Evolutionary conservation across 2,329 filamentous ascomycete species (phyloP).

Genomic region (Hypoxylon sp.): DNA sequence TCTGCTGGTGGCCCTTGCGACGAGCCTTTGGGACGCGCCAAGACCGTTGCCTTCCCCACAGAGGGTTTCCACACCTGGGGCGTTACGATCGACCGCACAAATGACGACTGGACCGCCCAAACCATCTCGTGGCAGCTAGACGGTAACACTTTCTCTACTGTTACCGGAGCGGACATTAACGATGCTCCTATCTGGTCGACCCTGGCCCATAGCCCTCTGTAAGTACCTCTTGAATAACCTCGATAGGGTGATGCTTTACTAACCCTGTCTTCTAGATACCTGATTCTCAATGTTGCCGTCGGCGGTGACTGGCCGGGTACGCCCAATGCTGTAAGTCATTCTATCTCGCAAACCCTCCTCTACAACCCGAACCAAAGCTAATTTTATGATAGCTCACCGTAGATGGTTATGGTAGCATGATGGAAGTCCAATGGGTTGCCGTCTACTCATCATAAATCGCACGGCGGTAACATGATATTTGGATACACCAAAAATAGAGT

Average conservation of each 20-base stretch:
- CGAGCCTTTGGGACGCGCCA: conserved; percentile 56
- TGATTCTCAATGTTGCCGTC: conserved; percentile 65
- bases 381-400: conserved; percentile 36
- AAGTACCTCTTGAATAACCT: conserved; percentile 5
- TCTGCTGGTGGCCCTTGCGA: conserved; percentile 58
- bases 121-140: conserved; percentile 62
- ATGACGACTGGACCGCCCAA: conserved; percentile 56
- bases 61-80: conserved; percentile 59
- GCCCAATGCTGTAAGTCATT: conserved; percentile 41
- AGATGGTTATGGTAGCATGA: conserved; percentile 46
- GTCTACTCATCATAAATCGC: conserved; percentile 43
- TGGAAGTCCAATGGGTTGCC: conserved; percentile 47
- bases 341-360: neutral
- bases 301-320: conserved; percentile 58
- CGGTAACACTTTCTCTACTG: conserved; percentile 52
- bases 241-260: neutral
- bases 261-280: conserved; percentile 39
- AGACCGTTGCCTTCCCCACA: conserved; percentile 49
- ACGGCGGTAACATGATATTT: conserved; percentile 13
- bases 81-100: conserved; percentile 59
- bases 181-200: conserved; percentile 58
- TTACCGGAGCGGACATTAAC: conserved; percentile 56
- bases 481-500: conserved; percentile 30
- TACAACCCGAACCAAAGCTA: conserved; percentile 15
- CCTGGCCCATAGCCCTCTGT: conserved; percentile 60